These are phyloP conservation scores for Misopates orontium DNA, from an alignment of 257 asterid genomes.

Conservation along the genomic window DNA sequence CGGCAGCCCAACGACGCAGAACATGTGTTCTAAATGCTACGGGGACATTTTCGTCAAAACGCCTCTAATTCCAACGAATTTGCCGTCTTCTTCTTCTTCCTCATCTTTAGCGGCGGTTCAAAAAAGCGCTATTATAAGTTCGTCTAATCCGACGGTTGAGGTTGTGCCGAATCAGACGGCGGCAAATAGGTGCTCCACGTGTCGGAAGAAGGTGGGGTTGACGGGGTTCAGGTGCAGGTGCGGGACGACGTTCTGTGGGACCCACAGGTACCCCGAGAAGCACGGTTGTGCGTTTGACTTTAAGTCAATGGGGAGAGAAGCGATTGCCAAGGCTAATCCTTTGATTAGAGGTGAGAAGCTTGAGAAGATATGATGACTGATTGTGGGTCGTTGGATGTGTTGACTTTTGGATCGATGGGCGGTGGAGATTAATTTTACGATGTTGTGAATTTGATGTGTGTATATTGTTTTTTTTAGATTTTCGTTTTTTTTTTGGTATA, in stretches of 20 bases:
- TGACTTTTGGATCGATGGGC: conserved; percentile 17
- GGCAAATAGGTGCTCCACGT: conserved; percentile 59
- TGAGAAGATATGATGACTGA: conserved; percentile 69
- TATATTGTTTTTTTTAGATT: conserved; percentile 25
- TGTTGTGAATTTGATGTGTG: conserved; percentile 38
- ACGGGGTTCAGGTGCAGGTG: conserved; percentile 86
- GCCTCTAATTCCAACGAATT: conserved; percentile 22
- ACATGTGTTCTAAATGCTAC: conserved; percentile 79
- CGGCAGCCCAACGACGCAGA: conserved; percentile 78
- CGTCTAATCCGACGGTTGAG: conserved; percentile 29
- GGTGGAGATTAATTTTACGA: conserved; percentile 31
- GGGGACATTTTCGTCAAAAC: conserved; percentile 44
- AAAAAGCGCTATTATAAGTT: neutral
- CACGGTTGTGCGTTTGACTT: conserved; percentile 75
- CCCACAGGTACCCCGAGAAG: conserved; percentile 88
- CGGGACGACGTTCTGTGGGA: conserved; percentile 79
- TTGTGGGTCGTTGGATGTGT: conserved; percentile 32
- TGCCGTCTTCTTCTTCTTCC: conserved; percentile 29
- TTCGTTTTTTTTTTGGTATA: conserved; percentile 4
- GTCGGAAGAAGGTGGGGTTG: conserved; percentile 82
- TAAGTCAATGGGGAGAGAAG: conserved; percentile 80
- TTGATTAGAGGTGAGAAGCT: conserved; percentile 62
- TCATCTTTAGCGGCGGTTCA: conserved; percentile 28
- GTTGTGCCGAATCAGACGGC: conserved; percentile 21
- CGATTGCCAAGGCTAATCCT: conserved; percentile 87